A percentile compares a stretch with the other conserved stretches of the same genome.
Conservation (phyloP, 2,329 filamentous ascomycete species). For the Hirsutella thompsonii region DNA sequence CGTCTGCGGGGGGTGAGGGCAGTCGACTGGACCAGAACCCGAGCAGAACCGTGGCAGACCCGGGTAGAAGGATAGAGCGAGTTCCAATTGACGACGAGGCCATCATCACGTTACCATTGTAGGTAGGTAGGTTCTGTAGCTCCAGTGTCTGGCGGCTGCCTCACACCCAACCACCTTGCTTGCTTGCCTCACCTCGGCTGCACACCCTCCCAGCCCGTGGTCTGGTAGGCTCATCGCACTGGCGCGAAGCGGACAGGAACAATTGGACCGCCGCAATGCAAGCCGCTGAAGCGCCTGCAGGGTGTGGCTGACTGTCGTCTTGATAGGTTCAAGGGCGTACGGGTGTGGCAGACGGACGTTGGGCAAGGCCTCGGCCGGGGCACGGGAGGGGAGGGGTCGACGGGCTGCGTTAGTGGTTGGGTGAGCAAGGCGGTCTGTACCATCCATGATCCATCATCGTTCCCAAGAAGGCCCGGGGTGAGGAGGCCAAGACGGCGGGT, state of each 20-base stretch:
- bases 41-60: too few relatives aligned
- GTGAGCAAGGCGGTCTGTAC: not conserved
- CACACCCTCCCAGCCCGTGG: not conserved
- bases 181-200: not conserved
- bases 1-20: too few relatives aligned
- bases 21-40: too few relatives aligned
- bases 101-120: too few relatives aligned
- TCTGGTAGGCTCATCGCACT: not conserved
- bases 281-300: constrained; percentile 7
- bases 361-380: not conserved
- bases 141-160: not conserved
- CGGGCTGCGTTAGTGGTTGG: not conserved
- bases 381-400: not conserved
- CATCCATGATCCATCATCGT: not conserved
- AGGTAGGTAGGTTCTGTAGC: too few relatives aligned
- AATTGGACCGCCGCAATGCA: constrained; percentile 8
- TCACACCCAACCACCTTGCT: constrained; percentile 4
- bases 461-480: not conserved
- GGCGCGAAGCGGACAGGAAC: constrained; percentile 7
- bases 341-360: constrained; percentile 1
- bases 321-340: constrained; percentile 5
- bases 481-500: not conserved
- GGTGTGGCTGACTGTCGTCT: constrained; percentile 2
- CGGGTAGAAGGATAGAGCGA: too few relatives aligned
- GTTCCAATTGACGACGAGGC: too few relatives aligned